Evolutionary conservation across 345 rosid genomes (phyloP).

Genomic region (Arabis hirsuta): DNA sequence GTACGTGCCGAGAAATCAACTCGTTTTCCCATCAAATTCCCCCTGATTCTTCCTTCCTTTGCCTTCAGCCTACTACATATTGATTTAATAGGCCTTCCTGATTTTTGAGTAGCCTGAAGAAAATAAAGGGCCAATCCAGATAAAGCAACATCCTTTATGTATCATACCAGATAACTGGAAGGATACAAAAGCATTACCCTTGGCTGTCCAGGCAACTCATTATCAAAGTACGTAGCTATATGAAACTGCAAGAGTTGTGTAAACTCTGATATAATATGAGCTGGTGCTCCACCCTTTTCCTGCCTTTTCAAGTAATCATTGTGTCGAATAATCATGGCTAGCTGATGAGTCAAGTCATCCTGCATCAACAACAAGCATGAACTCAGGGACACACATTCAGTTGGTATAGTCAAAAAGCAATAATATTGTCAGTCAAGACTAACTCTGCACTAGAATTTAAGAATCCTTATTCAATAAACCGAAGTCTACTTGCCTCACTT

Average conservation of each 20-base stretch:
- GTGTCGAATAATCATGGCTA: conserved; percentile 93
- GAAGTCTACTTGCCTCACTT: conserved; percentile 70
- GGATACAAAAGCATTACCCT: conserved; percentile 60
- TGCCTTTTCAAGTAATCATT: conserved; percentile 88
- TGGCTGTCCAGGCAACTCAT: conserved; percentile 97
- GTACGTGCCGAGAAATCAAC: conserved; percentile 99
- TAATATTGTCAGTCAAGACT: conserved; percentile 1
- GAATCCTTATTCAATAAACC: conserved; percentile 2
- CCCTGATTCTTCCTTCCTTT: conserved; percentile 95
- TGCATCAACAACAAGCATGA: conserved; percentile 47
- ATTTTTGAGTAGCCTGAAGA: conserved; percentile 91
- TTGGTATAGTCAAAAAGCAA: background rate
- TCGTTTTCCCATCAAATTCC: conserved; percentile 96
- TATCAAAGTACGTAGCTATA: conserved; percentile 94
- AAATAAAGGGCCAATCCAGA: conserved; percentile 29
- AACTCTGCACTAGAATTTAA: conserved; percentile 8
- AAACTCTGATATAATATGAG: conserved; percentile 95
- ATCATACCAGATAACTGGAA: conserved; percentile 25
- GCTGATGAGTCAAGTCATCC: conserved; percentile 97
- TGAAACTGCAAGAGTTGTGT: conserved; percentile 94
- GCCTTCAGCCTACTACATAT: conserved; percentile 98
- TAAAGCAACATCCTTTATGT: conserved; percentile 12
- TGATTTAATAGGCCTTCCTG: conserved; percentile 97
- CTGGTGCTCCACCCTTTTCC: conserved; percentile 96
- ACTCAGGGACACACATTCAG: conserved; percentile 28